Evolutionary conservation across 163 green algal species (phyloP).

Genomic region (Chlamydomonas reinhardtii): DNA sequence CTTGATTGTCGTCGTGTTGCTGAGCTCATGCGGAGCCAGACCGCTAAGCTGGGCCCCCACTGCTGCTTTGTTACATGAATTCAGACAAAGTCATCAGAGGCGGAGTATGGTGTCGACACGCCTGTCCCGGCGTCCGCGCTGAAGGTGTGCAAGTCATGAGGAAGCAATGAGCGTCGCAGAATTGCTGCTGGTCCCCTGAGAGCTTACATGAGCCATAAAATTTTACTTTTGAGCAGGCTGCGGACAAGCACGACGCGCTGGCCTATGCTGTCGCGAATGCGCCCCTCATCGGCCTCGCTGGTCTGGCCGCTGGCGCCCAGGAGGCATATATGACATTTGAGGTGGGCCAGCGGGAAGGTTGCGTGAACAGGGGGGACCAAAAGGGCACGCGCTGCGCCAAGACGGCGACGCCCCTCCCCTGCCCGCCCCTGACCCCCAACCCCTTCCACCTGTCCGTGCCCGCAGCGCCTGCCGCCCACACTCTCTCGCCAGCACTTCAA

Average conservation of each 20-base stretch:
- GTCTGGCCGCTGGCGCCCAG: conserved; percentile 49
- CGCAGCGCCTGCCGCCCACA: conserved; percentile 53
- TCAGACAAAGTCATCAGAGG: conserved; percentile 24
- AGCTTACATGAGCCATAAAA: too few species aligned
- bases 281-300: conserved; percentile 51
- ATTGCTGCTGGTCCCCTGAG: too few species aligned
- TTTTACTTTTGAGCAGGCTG: conserved; percentile 10
- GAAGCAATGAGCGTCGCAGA: not conserved
- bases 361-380: too few species aligned
- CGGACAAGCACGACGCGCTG: conserved; percentile 52
- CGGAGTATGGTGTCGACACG: conserved; percentile 27
- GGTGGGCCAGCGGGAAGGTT: not conserved
- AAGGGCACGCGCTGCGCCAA: too few species aligned
- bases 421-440: too few species aligned
- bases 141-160: not conserved
- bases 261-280: conserved; percentile 55
- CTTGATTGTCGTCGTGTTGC: too few species aligned
- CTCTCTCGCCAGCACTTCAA: conserved; percentile 46
- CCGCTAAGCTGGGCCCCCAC: too few species aligned
- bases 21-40: too few species aligned
- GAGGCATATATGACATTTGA: conserved; percentile 60
- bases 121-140: conserved; percentile 8
- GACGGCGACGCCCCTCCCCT: too few species aligned
- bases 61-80: too few species aligned
- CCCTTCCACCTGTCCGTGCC: not conserved